Evolutionary conservation across 305 asterid species (phyloP).

Genomic region (Ruellia speciosa): DNA sequence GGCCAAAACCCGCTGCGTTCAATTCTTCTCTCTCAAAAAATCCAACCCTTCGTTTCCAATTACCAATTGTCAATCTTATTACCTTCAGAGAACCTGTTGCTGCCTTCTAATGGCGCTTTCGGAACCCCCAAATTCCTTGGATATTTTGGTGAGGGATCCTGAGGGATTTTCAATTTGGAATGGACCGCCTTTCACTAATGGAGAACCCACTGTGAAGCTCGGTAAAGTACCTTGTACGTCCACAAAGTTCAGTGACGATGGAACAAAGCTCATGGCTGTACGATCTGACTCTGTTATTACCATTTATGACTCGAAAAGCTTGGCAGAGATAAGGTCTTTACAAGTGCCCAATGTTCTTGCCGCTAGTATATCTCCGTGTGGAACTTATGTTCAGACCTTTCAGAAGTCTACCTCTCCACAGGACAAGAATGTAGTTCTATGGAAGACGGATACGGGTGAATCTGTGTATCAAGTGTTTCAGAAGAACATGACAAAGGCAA

Average conservation of each 20-base stretch:
- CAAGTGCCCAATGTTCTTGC: constrained; percentile 68
- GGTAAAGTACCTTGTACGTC: constrained; percentile 50
- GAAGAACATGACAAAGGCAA: constrained; percentile 77
- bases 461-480: constrained; percentile 54
- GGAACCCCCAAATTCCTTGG: constrained; percentile 45
- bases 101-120: constrained; percentile 51
- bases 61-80: background rate
- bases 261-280: constrained; percentile 64
- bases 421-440: constrained; percentile 63
- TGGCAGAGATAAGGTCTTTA: constrained; percentile 52
- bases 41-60: background rate
- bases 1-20: no score
- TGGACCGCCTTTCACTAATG: constrained; percentile 77
- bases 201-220: constrained; percentile 56
- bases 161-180: constrained; percentile 68
- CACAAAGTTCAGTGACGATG: constrained; percentile 74
- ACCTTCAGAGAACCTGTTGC: constrained; percentile 11
- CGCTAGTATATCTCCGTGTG: constrained; percentile 75
- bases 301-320: constrained; percentile 48
- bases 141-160: constrained; percentile 63
- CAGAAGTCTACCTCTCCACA: constrained; percentile 63
- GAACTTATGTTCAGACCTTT: constrained; percentile 80
- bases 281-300: constrained; percentile 48
- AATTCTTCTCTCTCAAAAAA: no score
- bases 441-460: constrained; percentile 66